Conservation (phyloP, 176 grass and related monocot species). For the Phoenix dactylifera region DNA sequence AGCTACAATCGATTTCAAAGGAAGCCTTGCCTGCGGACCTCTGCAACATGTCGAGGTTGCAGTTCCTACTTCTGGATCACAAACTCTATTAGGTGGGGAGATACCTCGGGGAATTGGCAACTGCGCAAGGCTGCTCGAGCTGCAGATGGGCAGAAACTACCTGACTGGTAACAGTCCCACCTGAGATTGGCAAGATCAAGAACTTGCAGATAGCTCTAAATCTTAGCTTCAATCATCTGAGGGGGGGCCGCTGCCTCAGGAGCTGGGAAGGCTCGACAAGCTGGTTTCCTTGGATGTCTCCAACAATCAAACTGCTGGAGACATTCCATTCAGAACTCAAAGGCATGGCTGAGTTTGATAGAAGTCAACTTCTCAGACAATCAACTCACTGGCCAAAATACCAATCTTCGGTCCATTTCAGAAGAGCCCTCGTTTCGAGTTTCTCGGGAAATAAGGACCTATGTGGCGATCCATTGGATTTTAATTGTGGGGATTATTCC, state of each 20-base stretch:
- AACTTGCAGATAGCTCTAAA: conserved; percentile 92
- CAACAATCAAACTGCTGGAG: conserved; percentile 67
- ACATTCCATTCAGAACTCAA: conserved; percentile 67
- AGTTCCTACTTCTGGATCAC: conserved; percentile 80
- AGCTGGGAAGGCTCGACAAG: conserved; percentile 81
- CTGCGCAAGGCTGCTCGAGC: conserved; percentile 55
- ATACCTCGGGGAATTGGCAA: conserved; percentile 48
- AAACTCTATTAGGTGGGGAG: conserved; percentile 48
- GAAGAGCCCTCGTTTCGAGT: conserved; percentile 64
- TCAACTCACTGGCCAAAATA: conserved; percentile 48
- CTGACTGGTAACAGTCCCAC: conserved; percentile 58
- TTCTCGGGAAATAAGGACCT: conserved; percentile 68
- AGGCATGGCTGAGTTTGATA: conserved; percentile 96
- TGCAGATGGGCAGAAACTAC: conserved; percentile 70
- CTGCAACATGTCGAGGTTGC: conserved; percentile 62
- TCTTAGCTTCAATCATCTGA: conserved; percentile 77
- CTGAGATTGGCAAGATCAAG: conserved; percentile 79
- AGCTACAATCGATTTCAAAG: conserved; percentile 59
- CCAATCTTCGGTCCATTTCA: conserved; percentile 75
- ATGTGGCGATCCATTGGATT: conserved; percentile 63
- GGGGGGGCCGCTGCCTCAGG: conserved; percentile 49
- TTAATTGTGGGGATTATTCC: conserved; percentile 45
- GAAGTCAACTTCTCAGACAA: conserved; percentile 95
- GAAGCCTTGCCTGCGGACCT: conserved; percentile 49
- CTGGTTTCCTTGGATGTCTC: conserved; percentile 75